Evolutionary conservation across 192 early-diverging fungal species (phyloP).

Genomic region (Coemansia sp.): DNA sequence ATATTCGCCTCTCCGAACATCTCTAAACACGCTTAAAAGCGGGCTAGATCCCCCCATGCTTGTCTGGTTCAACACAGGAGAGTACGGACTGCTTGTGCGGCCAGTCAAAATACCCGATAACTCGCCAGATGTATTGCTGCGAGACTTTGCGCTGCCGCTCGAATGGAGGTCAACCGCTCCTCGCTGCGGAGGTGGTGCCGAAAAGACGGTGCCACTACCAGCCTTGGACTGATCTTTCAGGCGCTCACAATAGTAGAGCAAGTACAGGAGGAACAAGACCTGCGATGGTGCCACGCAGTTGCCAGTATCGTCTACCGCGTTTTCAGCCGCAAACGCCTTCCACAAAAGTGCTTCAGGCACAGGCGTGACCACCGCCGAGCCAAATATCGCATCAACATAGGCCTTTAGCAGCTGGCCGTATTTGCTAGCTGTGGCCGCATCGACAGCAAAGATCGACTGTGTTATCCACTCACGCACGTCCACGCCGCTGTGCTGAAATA

Average conservation of each 20-base stretch:
- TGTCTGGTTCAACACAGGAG: not conserved
- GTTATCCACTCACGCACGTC: constrained; percentile 51
- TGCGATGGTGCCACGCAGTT: constrained; percentile 23
- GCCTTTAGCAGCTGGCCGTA: constrained; percentile 32
- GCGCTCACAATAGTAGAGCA: constrained; percentile 45
- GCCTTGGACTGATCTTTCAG: constrained; percentile 31
- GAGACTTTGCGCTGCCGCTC: constrained; percentile 13
- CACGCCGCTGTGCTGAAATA: constrained; percentile 48
- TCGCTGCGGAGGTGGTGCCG: constrained; percentile 10
- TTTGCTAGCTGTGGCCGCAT: constrained; percentile 17
- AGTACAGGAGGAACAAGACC: constrained; percentile 42
- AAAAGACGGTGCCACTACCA: constrained; percentile 1
- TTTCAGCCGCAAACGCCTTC: constrained; percentile 32
- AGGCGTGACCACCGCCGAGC: constrained; percentile 35
- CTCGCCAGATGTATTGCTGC: constrained; percentile 11
- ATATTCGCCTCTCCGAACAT: constrained; percentile 31
- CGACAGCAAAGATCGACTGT: constrained; percentile 11
- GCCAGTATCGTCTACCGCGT: constrained; percentile 1
- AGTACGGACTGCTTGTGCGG: constrained; percentile 11
- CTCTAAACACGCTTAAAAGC: not conserved
- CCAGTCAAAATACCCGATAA: not conserved
- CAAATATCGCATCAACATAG: constrained; percentile 44
- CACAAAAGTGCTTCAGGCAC: constrained; percentile 41
- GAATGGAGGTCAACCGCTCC: not conserved
- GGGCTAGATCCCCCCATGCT: constrained; percentile 9